A percentile compares a stretch with the other conserved stretches of the same genome.
These are phyloP conservation scores for Raffaelea arxii DNA, from an alignment of 2,329 filamentous ascomycete genomes.

Conservation along the genomic window DNA sequence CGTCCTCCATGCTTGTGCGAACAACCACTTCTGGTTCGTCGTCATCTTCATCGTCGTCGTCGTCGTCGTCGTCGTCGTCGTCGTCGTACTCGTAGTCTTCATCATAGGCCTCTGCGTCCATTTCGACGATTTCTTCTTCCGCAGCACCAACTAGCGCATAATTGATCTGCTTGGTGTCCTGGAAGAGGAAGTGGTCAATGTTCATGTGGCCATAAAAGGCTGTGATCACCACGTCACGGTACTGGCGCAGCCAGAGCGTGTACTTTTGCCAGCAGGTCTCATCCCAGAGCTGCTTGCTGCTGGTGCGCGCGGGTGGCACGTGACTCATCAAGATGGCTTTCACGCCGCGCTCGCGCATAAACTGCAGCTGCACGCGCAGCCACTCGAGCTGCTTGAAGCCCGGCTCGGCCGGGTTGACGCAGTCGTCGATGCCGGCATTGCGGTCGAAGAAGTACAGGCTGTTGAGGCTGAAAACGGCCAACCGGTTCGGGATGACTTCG, in stretches of 20 bases:
- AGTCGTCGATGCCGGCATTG: constrained; percentile 90
- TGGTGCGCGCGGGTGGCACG: constrained; percentile 80
- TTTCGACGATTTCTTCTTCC: background rate
- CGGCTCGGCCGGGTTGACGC: constrained; percentile 66
- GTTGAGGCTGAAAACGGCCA: constrained; percentile 90
- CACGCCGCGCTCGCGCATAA: constrained; percentile 73
- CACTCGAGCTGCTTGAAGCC: constrained; percentile 95
- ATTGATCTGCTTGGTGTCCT: constrained; percentile 71
- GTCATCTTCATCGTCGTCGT: background rate
- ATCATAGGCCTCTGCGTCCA: background rate
- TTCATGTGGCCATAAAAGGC: constrained; percentile 95
- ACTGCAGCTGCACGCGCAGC: constrained; percentile 79
- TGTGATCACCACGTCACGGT: constrained; percentile 76
- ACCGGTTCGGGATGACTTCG: constrained; percentile 76
- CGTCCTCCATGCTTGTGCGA: constrained; percentile 34
- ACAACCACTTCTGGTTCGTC: constrained; percentile 3
- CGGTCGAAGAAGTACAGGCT: constrained; percentile 93
- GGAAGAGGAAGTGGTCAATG: constrained; percentile 90
- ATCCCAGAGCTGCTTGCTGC: constrained; percentile 82
- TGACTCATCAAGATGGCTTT: constrained; percentile 94
- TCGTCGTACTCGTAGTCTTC: constrained; percentile 24
- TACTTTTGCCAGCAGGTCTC: constrained; percentile 99
- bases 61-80: constrained; percentile 41
- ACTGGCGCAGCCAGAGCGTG: constrained; percentile 80
- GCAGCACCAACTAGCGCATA: constrained; percentile 33